Evolutionary conservation across 2,329 filamentous ascomycete species (phyloP), one percentile per base, ranked within the genome.

Genomic region (Aureobasidium subglaciale): DNA sequence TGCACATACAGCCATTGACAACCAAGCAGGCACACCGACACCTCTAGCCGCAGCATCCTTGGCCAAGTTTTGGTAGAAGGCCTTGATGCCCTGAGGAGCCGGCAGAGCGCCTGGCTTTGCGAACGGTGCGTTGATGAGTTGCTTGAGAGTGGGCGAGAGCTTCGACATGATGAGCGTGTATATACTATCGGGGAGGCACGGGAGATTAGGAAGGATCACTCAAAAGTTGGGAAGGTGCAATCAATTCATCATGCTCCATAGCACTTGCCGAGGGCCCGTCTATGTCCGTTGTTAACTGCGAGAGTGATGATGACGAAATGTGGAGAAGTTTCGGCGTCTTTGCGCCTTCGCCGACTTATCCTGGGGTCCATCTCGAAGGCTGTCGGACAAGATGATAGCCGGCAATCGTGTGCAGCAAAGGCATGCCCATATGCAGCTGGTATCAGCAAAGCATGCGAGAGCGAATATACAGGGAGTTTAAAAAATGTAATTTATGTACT

Each of bases 81-180:
- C 78, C 45, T 75, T 72, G 55, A 90, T 86, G 58, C 80, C 75
- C 11, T 75, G 70, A 25, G 87, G 80, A 2, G 87, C 85, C 1
- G 84, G 78, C 2, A 83, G 77, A 2, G 83, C 84, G 48, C 83
- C 81, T 0, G 87, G 84, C 1, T 80, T 77, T 40, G 87, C 82
- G 63, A 83, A 80, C 4, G 85, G 78, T 58, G 85, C 81, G 64
- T 86, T 86, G 72, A 91, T 85, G 60, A 91, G 80, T 43, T 82
- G 78, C 72, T 90, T 91, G 63, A 92, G 77, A 48, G 81, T 73
- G 1, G 80, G 75, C 1, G 86, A 87, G 18, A 92, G 78, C 69
- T 88, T 90, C 6, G 86, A 84, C 86, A 89, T 90, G 62, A 65
- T 32, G 27, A 3, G 27, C 15, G 27, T n/a, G 13, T 34, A n/a